Evolutionary conservation across 805 yeast species (phyloP), one percentile per base, ranked within the genome.

Genomic region (Saturnispora sekii): DNA sequence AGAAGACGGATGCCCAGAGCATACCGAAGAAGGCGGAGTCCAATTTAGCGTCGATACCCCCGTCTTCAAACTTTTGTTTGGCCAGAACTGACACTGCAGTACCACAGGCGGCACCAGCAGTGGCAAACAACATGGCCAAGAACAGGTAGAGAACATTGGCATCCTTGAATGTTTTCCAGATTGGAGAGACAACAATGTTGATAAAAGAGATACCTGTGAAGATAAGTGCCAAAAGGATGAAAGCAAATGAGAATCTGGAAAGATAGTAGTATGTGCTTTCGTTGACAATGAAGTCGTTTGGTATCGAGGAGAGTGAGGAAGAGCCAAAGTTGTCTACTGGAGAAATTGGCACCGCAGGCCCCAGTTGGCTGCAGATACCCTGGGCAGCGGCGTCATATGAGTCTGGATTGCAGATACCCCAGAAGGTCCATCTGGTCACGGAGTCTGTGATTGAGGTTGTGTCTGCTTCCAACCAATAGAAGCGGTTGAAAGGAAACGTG

Each of bases 71-170:
- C 26, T 82, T 81, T 55, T 77, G 70, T 60, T 72, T 80, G 39
- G 85, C 93, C 67, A 84, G 59, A n/a, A 82, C 95, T 49, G 73
- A 63, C 37, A 76, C 84, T 3, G 95, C 93, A 31, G 96, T 86
- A 61, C 78, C 75, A 58, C 81, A 67, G 10, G 84, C 67, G 38
- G 83, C 81, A 44, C 82, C 85, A 41, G 81, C 80, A 33, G 76
- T 66, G 48, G 68, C 64, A 59, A 78, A 74, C 41, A 83, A 45
- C 38, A 74, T 60, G 30, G 76, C 85, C 42, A 79, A 50, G 2
- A 68, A 43, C 39, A 72, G 66, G 52, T 81, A 72, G 50, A 74
- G 66, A 45, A 77, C 67, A 29, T 73, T 72, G 34, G 78, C 70
- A 57, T 70, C 71, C 57, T 76, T 75, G 60, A 81, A 67, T 32